phyloP scores from a whole-genome alignment of 805 yeast genomes.

The Ogataea wickerhamii region DNA sequence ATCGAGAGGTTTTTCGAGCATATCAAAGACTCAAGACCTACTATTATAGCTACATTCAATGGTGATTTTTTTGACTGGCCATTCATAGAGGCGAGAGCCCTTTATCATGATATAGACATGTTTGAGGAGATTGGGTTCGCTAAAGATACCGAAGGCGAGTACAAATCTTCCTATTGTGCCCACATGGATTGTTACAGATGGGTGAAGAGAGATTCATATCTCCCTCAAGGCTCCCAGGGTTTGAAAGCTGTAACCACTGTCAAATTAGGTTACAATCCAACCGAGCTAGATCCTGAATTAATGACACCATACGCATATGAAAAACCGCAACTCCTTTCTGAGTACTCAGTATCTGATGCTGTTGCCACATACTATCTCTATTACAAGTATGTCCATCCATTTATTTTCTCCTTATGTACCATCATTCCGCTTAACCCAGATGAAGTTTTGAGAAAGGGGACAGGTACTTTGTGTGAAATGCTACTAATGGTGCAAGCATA shows the following conservation, averaged over 20 bases:
- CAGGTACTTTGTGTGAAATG: constrained; percentile 99
- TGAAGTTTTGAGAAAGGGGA: constrained; percentile 92
- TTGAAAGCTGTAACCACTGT: constrained; percentile 96
- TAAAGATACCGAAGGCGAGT: constrained; percentile 84
- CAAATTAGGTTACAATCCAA: constrained; percentile 92
- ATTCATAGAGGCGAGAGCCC: constrained; percentile 84
- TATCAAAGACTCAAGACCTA: constrained; percentile 81
- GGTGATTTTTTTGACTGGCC: constrained; percentile 99
- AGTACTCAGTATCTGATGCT: constrained; percentile 98
- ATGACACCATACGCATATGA: constrained; percentile 98
- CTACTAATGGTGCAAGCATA: constrained; percentile 94
- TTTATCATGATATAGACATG: constrained; percentile 82
- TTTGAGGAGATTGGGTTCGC: constrained; percentile 92
- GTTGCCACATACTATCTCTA: constrained; percentile 96
- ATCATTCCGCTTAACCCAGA: constrained; percentile 96
- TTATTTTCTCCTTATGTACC: constrained; percentile 90
- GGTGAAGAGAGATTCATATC: constrained; percentile 96
- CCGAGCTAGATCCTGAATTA: constrained; percentile 93
- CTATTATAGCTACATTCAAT: constrained; percentile 96
- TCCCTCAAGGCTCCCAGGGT: constrained; percentile 99
- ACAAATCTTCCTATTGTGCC: constrained; percentile 85
- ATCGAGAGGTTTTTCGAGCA: constrained; percentile 83
- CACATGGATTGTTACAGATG: constrained; percentile 98
- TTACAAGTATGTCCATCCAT: constrained; percentile 96
- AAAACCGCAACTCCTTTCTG: constrained; percentile 87